phyloP scores from a whole-genome alignment of 768 basidiomycete species.

The Suillus subluteus region DNA sequence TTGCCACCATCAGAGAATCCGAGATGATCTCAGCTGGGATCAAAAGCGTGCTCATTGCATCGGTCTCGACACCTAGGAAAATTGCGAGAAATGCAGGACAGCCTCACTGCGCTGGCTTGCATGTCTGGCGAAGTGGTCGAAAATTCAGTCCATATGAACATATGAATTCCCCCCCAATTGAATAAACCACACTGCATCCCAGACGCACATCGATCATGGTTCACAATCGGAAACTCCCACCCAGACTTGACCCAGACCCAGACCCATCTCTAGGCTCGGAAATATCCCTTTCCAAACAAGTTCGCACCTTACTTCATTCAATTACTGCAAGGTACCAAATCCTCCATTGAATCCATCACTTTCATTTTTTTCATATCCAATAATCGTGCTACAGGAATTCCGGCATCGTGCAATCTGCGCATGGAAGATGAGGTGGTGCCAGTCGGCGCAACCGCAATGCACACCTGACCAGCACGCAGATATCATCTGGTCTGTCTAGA shows the following conservation, averaged over 20 bases:
- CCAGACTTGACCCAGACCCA: too few species aligned
- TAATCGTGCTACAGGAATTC: not conserved
- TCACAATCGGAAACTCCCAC: conserved; percentile 65
- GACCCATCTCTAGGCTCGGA: conserved; percentile 20
- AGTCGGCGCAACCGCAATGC: conserved; percentile 8
- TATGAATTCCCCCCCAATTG: too few species aligned
- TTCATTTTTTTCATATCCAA: not conserved
- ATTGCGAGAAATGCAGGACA: conserved; percentile 73
- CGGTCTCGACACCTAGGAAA: conserved; percentile 86
- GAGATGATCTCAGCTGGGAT: conserved; percentile 86
- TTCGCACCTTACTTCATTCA: conserved; percentile 65
- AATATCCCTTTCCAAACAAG: conserved; percentile 68
- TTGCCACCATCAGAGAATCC: conserved; percentile 50
- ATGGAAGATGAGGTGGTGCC: conserved; percentile 18
- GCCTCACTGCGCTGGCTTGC: conserved; percentile 75
- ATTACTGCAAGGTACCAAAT: conserved; percentile 59
- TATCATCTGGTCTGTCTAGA: conserved; percentile 99
- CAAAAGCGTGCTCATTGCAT: conserved; percentile 87
- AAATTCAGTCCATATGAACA: not conserved
- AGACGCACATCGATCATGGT: conserved; percentile 58
- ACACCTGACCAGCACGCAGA: conserved; percentile 45
- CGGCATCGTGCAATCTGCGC: not conserved
- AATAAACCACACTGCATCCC: not conserved
- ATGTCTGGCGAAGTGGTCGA: conserved; percentile 86
- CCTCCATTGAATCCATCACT: not conserved